These are phyloP conservation scores for Colletotrichum salicis DNA, from an alignment of 2,329 filamentous ascomycete species.

Conservation along the genomic window DNA sequence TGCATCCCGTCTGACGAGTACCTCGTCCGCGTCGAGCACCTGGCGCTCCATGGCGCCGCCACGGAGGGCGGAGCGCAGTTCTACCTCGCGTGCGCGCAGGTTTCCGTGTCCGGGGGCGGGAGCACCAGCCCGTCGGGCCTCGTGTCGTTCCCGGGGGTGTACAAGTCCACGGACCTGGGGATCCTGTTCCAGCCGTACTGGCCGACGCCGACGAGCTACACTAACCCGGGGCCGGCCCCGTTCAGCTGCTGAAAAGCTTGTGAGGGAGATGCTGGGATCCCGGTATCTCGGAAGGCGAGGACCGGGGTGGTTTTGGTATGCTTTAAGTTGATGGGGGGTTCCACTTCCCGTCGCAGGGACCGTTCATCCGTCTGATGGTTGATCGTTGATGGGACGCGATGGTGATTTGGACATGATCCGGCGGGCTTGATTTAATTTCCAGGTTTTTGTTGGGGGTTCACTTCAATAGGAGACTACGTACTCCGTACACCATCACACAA, in stretches of 20 bases:
- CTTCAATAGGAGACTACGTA: not conserved
- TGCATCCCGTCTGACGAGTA: conserved; percentile 52
- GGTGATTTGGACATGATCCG: too few relatives aligned
- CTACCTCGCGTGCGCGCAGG: conserved; percentile 54
- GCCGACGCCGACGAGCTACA: conserved; percentile 52
- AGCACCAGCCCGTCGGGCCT: conserved; percentile 46
- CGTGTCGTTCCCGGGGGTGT: conserved; percentile 55
- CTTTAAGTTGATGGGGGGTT: not conserved
- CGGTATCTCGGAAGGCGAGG: not conserved
- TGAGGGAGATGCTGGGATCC: not conserved
- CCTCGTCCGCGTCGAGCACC: conserved; percentile 60
- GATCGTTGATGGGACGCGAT: not conserved
- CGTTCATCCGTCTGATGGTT: not conserved
- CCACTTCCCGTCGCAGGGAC: conserved; percentile 1
- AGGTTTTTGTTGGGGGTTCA: not conserved
- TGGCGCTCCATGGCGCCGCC: conserved; percentile 56
- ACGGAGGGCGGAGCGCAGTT: conserved; percentile 56
- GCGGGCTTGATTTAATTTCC: not conserved
- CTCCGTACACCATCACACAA: too few relatives aligned
- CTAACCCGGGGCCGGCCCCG: conserved; percentile 35
- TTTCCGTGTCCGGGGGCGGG: conserved; percentile 55
- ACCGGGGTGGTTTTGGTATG: not conserved
- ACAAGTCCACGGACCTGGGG: conserved; percentile 52
- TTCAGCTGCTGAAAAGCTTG: conserved; percentile 32
- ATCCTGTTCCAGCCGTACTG: conserved; percentile 57